Conservation (phyloP, 1,284 basidiomycete species). For the Cystobasidium slooffiae region DNA sequence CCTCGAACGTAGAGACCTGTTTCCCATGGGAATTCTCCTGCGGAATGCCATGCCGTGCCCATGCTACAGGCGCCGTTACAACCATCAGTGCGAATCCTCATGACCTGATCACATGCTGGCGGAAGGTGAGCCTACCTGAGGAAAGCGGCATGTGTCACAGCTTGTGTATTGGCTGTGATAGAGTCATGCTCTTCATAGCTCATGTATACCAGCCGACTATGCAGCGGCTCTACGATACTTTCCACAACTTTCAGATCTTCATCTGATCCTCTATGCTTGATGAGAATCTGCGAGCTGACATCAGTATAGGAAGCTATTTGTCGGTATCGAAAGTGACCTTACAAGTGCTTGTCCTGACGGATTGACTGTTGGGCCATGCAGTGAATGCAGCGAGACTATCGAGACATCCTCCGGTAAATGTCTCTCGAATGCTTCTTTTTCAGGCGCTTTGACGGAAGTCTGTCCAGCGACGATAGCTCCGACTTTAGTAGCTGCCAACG, state of each 20-base stretch:
- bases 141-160: conserved; percentile 97
- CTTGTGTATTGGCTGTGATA: conserved; percentile 97
- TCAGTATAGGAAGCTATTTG: conserved; percentile 7
- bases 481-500: conserved; percentile 77
- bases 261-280: conserved; percentile 80
- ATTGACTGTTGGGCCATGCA: conserved; percentile 91
- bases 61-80: conserved; percentile 65
- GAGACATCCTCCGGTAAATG: conserved; percentile 82
- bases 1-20: conserved; percentile 90
- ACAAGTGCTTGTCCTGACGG: conserved; percentile 91
- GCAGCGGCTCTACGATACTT: conserved; percentile 78
- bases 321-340: conserved; percentile 51
- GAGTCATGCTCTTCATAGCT: conserved; percentile 94
- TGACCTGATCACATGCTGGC: background rate
- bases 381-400: conserved; percentile 90
- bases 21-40: conserved; percentile 90
- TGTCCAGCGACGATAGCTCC: conserved; percentile 92
- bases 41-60: conserved; percentile 92
- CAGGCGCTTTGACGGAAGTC: conserved; percentile 95
- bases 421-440: conserved; percentile 85
- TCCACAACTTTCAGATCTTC: conserved; percentile 79
- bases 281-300: conserved; percentile 69
- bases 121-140: conserved; percentile 67
- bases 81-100: background rate
- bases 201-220: conserved; percentile 85